phyloP scores from a whole-genome alignment of 768 basidiomycete genomes.

The Xanthoconium purpureum region DNA sequence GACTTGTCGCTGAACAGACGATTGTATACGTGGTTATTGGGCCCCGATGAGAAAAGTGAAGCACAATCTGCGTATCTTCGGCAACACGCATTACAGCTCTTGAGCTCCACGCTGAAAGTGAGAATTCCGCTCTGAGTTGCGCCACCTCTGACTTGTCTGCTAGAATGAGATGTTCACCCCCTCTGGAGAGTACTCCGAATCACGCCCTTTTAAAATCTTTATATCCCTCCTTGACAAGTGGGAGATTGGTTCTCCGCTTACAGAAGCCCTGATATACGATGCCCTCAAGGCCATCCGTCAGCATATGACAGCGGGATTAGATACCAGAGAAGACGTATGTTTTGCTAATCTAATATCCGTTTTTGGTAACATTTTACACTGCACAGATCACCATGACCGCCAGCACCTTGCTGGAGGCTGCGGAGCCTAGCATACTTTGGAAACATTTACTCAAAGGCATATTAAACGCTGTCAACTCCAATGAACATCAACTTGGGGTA shows the following conservation, averaged over 20 bases:
- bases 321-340: slow-evolving; percentile 61
- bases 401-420: slow-evolving; percentile 85
- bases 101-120: slow-evolving; percentile 70
- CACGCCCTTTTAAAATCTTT: slow-evolving; percentile 92
- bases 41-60: slow-evolving; percentile 75
- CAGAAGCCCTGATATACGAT: slow-evolving; percentile 76
- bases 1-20: slow-evolving; percentile 92
- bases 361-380: neutral
- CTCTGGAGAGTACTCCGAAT: slow-evolving; percentile 69
- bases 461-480: slow-evolving; percentile 51
- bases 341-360: neutral
- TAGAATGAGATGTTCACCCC: slow-evolving; percentile 78
- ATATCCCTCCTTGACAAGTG: slow-evolving; percentile 94
- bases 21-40: slow-evolving; percentile 90
- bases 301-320: slow-evolving; percentile 49
- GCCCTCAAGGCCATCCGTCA: slow-evolving; percentile 69
- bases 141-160: slow-evolving; percentile 11
- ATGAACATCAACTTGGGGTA: slow-evolving; percentile 49
- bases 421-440: slow-evolving; percentile 89
- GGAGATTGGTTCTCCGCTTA: slow-evolving; percentile 86
- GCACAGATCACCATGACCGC: slow-evolving; percentile 75
- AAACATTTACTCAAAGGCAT: slow-evolving; percentile 60
- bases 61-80: slow-evolving; percentile 69
- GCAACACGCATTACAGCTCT: slow-evolving; percentile 65
- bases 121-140: slow-evolving; percentile 5